phyloP scores from a whole-genome alignment of 1,284 basidiomycete species.

The Schizophyllum commune region DNA sequence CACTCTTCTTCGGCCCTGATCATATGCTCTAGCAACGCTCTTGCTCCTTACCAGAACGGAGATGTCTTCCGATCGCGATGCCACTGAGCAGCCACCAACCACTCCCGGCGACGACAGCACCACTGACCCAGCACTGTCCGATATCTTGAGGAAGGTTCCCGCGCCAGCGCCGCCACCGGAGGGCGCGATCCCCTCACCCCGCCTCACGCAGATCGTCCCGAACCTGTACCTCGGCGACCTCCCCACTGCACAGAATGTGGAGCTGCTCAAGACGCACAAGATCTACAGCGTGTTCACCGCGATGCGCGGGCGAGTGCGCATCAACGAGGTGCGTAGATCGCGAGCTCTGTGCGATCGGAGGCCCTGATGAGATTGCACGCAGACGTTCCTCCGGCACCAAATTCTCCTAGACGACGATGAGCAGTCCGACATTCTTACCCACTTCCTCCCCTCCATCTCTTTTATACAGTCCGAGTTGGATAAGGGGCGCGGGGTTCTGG shows the following conservation, averaged over 20 bases:
- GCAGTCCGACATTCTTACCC: conserved; percentile 66
- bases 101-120: background rate
- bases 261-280: conserved; percentile 47
- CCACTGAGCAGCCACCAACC: background rate
- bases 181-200: background rate
- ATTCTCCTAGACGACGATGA: conserved; percentile 66
- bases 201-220: conserved; percentile 37
- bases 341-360: background rate
- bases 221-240: conserved; percentile 63
- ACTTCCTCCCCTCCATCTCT: conserved; percentile 69
- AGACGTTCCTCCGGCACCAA: conserved; percentile 68
- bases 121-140: background rate
- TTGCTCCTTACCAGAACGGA: too few species aligned
- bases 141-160: background rate
- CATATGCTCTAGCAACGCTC: too few species aligned
- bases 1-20: too few species aligned
- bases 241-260: conserved; percentile 43
- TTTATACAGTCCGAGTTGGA: conserved; percentile 75
- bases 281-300: conserved; percentile 66
- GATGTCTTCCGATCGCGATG: background rate
- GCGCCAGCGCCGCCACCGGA: background rate
- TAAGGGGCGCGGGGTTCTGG: conserved; percentile 69
- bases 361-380: conserved; percentile 4
- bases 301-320: conserved; percentile 61
- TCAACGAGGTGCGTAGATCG: conserved; percentile 45